phyloP scores from a whole-genome alignment of 2,329 filamentous ascomycete genomes.

The Ophiostoma populinum region DNA sequence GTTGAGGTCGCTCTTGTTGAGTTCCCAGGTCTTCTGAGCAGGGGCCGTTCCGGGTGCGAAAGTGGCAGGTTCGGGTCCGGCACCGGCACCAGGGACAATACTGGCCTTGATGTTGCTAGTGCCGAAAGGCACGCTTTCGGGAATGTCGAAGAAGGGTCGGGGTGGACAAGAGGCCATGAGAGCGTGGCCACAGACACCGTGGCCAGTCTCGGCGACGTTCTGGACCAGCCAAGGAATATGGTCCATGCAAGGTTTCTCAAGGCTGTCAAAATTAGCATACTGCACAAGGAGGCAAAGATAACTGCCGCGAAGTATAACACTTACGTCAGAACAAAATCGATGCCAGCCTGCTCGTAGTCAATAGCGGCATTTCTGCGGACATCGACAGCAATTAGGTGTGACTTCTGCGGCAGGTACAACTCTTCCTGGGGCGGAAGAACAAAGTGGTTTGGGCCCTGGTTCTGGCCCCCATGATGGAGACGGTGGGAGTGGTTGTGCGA shows the following conservation, averaged over 20 bases:
- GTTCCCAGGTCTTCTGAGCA: conserved; percentile 55
- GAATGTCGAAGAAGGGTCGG: conserved; percentile 34
- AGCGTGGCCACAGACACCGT: conserved; percentile 68
- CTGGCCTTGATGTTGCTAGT: conserved; percentile 19
- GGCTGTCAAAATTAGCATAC: no score
- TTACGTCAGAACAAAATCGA: conserved; percentile 87
- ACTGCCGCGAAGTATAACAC: conserved; percentile 16
- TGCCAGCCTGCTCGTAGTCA: conserved; percentile 68
- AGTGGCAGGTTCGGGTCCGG: neutral
- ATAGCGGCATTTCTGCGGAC: conserved; percentile 25
- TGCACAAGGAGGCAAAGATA: no score
- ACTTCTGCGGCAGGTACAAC: neutral
- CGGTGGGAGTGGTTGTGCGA: conserved; percentile 6
- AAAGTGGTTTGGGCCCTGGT: neutral
- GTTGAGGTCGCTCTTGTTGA: conserved; percentile 57
- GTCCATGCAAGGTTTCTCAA: conserved; percentile 86
- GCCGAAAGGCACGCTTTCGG: conserved; percentile 35
- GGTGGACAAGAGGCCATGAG: conserved; percentile 88
- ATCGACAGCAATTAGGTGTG: neutral
- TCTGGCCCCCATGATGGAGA: conserved; percentile 7
- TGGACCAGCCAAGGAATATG: conserved; percentile 69
- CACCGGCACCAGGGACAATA: neutral
- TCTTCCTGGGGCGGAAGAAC: no score
- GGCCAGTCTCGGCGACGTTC: conserved; percentile 37
- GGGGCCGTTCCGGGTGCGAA: conserved; percentile 18